These are phyloP conservation scores for Acanthamoeba sp. DNA, from an alignment of 208 protist species.

Conservation along the genomic window DNA sequence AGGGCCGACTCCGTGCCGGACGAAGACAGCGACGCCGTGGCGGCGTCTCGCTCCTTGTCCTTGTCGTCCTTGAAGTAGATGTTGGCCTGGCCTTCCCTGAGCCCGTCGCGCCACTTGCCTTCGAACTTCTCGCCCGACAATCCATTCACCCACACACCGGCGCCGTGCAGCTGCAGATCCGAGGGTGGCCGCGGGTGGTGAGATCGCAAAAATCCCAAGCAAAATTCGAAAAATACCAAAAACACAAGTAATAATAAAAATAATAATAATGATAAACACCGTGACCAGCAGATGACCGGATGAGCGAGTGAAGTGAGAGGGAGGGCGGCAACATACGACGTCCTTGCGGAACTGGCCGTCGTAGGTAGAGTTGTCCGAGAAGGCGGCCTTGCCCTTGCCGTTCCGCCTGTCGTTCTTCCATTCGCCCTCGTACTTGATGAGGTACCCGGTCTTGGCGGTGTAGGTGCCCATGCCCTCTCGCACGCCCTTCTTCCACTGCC, in stretches of 20 bases:
- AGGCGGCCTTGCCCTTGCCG: conserved; percentile 63
- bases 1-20: not conserved
- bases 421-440: conserved; percentile 74
- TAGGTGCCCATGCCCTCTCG: conserved; percentile 57
- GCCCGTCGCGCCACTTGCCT: conserved; percentile 58
- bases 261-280: too few species aligned
- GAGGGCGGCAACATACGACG: conserved; percentile 5
- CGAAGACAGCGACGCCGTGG: not conserved
- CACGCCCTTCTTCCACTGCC: conserved; percentile 70
- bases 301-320: too few species aligned
- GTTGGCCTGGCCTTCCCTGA: conserved; percentile 31
- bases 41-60: conserved; percentile 29
- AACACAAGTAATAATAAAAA: too few species aligned
- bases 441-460: conserved; percentile 57
- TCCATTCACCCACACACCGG: conserved; percentile 52
- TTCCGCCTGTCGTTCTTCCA: conserved; percentile 64
- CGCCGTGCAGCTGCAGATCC: not conserved
- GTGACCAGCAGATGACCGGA: too few species aligned
- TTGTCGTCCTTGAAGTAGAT: conserved; percentile 62
- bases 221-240: too few species aligned
- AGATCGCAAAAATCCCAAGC: too few species aligned
- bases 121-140: conserved; percentile 62
- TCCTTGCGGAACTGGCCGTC: conserved; percentile 71
- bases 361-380: conserved; percentile 21
- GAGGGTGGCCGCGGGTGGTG: not conserved